Evolutionary conservation across 2,329 filamentous ascomycete genomes (phyloP).

Genomic region (Fusarium pilosicola): DNA sequence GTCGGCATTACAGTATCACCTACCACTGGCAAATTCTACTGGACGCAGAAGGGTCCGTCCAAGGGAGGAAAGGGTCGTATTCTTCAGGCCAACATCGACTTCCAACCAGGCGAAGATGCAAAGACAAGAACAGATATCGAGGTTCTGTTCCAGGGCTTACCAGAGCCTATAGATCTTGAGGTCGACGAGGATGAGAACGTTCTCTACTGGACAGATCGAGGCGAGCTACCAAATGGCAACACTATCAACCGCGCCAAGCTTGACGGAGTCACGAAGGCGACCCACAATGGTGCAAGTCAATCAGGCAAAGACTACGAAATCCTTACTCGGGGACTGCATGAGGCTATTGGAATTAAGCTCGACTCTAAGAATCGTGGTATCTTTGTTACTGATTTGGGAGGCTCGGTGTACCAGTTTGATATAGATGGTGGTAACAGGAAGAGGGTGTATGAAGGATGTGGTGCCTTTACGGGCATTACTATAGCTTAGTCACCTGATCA

Average conservation of each 20-base stretch:
- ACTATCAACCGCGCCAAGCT: background rate
- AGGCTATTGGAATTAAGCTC: background rate
- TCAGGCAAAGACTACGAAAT: background rate
- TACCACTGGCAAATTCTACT: background rate
- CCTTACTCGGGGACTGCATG: background rate
- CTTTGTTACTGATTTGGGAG: background rate
- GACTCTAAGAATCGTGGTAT: background rate
- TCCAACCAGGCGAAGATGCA: background rate
- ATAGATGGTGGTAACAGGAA: background rate
- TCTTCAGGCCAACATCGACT: background rate
- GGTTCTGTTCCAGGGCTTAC: background rate
- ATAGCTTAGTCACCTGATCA: too few relatives aligned
- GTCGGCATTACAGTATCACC: background rate
- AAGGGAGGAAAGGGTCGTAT: background rate
- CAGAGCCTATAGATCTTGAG: background rate
- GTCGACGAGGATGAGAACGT: background rate
- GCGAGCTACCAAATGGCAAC: background rate
- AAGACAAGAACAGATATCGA: background rate
- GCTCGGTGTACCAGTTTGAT: slow-evolving; percentile 5
- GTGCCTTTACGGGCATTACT: background rate
- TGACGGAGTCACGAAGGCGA: fast-evolving
- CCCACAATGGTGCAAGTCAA: fast-evolving
- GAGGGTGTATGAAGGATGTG: background rate
- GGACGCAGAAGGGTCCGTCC: background rate
- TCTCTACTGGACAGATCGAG: slow-evolving; percentile 3